Percentiles rank a stretch among this genome's conserved stretches.
These are phyloP conservation scores for Backusella westeae DNA, from an alignment of 192 early-diverging fungal genomes.

Conservation along the genomic window DNA sequence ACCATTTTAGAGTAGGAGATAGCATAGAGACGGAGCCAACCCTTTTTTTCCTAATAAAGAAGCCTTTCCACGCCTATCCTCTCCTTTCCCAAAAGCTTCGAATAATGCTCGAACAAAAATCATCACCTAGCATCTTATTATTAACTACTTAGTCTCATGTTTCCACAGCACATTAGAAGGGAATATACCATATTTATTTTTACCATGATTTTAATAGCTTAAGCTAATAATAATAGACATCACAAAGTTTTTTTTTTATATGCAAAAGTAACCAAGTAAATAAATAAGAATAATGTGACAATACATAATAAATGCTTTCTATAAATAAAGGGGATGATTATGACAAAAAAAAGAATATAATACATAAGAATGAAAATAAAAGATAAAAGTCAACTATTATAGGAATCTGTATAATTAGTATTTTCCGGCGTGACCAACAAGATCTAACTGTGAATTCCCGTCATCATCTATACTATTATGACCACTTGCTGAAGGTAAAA, in stretches of 20 bases:
- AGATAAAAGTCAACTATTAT: not conserved
- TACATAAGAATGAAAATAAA: not conserved
- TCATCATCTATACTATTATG: not conserved
- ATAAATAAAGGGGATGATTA: not conserved
- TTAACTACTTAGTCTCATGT: too few species aligned
- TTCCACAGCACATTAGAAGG: too few species aligned
- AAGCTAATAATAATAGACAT: not conserved
- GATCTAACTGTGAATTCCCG: slow-evolving; percentile 2
- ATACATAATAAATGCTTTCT: not conserved
- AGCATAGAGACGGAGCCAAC: too few species aligned
- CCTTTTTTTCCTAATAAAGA: too few species aligned
- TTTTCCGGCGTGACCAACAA: slow-evolving; percentile 1
- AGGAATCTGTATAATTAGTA: not conserved
- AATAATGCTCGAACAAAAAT: too few species aligned
- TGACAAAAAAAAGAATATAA: not conserved
- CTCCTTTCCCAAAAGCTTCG: too few species aligned
- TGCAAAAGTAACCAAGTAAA: not conserved
- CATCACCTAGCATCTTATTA: too few species aligned
- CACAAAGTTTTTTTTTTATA: not conserved
- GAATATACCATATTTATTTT: too few species aligned
- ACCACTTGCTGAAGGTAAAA: too few species aligned
- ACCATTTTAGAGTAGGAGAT: too few species aligned
- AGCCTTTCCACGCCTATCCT: too few species aligned
- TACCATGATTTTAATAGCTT: too few species aligned
- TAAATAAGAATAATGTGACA: not conserved